Base-by-base conservation (phyloP, 768 basidiomycete genomes). In the Sporobolomyces phaffii region DNA sequence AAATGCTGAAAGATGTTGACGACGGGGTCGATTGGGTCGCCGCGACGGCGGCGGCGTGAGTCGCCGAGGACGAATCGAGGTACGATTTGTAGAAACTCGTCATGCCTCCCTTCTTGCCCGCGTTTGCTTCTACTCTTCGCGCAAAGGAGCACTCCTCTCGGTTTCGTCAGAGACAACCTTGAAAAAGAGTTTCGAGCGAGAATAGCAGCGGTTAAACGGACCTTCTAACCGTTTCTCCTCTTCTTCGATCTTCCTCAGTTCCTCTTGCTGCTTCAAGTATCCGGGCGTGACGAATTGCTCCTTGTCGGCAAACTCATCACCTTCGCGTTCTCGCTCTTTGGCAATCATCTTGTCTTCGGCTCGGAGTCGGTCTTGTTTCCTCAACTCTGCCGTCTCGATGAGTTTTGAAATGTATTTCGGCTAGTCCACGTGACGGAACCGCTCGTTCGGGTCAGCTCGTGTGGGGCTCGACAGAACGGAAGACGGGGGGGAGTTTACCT, bases 281-380 rank as follows among this genome's bases (percentile, higher is more conserved):
- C 90, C 91, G 74, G 91, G 90, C 1, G 96, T 99, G 54, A 98
- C 94, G 74, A 98, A 99, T n/a, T 86, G 82, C 60, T 97, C 96
- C 80, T 93, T 98, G 80, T 90, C 96, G 62, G 83, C 83, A 76
- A 90, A 99, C 77, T 91, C 84, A 68, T 92, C 92, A 0, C 96
- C 96, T 79, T 99, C 96, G 24, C 83, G 80, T n/a, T 93, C 90
- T 26, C 96, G 84, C 77, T 98, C 96, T 48, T 84, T 83, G 76
- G 93, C 89, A 76, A 97, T 87, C 88, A 94, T 88, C 82, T 98
- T 97, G 79, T 98, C 94, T 78, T 99, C 96, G 0, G 96, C 96
- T 60, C 92, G 83, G 15, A 98, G 79, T 74, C 90, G 84, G 77
- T 99, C 96, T 52, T 94, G 77, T 73, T 86, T 85, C 29, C 96